Base-by-base conservation (phyloP, 805 yeast genomes). In the Candida koratica region DNA sequence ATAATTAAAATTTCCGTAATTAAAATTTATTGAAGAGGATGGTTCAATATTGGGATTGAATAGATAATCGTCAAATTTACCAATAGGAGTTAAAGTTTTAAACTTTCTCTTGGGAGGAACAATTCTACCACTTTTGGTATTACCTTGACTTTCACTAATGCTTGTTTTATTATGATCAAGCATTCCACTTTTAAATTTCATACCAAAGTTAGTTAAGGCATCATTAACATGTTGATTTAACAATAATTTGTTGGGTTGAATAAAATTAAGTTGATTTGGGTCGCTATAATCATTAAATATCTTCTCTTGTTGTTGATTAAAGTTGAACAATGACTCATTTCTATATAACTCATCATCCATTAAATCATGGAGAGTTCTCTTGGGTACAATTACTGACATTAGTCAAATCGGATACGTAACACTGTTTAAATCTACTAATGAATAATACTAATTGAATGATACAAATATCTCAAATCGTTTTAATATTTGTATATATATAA, bases 301-400 rank as follows among this genome's bases (percentile, higher is more conserved):
- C 36, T 44, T 44, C 25, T 44, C 19, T 29, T 27, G 37, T 28
- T 25, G 30, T 7, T 23, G 19, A 17, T 25, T 36, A 17, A 36
- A 36, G 19, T 37, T 37, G 15, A 37, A 37, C 17, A 37, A 32
- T 12, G 40, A 17, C 9, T 31, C 36, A 27, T 31, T 36, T 31
- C 66, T 71, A 44, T 75, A 75, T 19, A 77, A 56, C 41, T 77
- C 83, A 37, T 77, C 82, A 43, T 77, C 82, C 69, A 75, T 67
- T 14, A 75, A 71, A 43, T 76, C 81, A 12, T 77, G 72, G 36
- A 75, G 52, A 14, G 81, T 64, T 46, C 77, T 70, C 52, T 73
- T 71, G 17, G 80, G 81, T 40, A 71, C 64, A 15, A 61, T 55
- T n/a, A 75, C 71, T 11, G 78, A 64, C 77, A 72, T 72, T 14